Evolutionary conservation across 352 stramenopile genomes (phyloP).

Genomic region (Pythium aquatile): DNA sequence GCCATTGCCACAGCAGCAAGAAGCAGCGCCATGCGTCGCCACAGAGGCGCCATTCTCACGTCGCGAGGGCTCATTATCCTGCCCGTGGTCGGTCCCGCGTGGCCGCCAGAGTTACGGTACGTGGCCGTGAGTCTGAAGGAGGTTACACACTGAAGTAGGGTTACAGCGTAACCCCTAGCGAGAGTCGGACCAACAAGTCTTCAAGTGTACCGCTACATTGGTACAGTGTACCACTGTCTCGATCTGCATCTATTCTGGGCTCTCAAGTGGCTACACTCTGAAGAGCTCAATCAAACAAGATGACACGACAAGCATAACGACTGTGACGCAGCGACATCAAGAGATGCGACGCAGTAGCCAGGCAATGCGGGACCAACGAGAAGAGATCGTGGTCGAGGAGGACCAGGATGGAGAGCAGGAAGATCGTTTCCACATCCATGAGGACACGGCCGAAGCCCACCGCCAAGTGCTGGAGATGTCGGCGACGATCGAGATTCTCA

Average conservation of each 20-base stretch:
- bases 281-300: neutral
- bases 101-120: neutral
- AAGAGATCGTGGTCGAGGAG: slow-evolving; percentile 13
- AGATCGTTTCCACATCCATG: slow-evolving; percentile 10
- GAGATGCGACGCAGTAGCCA: neutral
- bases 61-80: neutral
- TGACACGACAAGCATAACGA: neutral
- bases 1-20: neutral
- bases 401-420: slow-evolving; percentile 7
- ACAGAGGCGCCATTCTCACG: slow-evolving; percentile 3
- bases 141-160: neutral
- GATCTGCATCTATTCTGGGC: neutral
- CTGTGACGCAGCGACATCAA: neutral
- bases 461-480: slow-evolving; percentile 66
- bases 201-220: slow-evolving; percentile 6
- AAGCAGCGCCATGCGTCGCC: slow-evolving; percentile 17
- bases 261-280: slow-evolving; percentile 15
- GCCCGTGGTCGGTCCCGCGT: neutral
- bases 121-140: neutral
- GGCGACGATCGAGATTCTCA: slow-evolving; percentile 58
- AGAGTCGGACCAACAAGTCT: neutral
- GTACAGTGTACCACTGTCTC: slow-evolving; percentile 7
- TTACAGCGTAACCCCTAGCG: neutral
- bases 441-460: slow-evolving; percentile 44
- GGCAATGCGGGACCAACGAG: neutral